phyloP scores from a whole-genome alignment of 2,329 filamentous ascomycete species.

The Sclerotinia nivalis region DNA sequence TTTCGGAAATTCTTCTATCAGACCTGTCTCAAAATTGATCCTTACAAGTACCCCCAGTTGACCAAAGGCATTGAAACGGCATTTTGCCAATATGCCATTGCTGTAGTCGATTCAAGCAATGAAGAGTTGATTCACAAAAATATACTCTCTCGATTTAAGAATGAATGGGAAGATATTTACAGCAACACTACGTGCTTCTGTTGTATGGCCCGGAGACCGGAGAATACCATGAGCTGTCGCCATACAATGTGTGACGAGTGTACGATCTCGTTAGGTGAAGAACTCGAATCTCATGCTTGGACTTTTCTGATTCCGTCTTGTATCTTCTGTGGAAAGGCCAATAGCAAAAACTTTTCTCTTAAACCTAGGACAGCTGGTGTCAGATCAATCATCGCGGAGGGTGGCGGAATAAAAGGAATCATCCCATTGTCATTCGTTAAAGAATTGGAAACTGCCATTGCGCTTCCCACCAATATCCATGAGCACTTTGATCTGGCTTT shows the following conservation, averaged over 20 bases:
- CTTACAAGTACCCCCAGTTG: slow-evolving; percentile 18
- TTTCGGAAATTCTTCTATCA: slow-evolving; percentile 26
- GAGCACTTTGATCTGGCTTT: slow-evolving; percentile 28
- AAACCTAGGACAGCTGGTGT: slow-evolving; percentile 24
- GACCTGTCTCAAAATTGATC: slow-evolving; percentile 16
- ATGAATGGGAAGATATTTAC: slow-evolving; percentile 14
- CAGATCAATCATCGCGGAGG: slow-evolving; percentile 23
- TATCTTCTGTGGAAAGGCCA: neutral
- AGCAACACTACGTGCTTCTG: slow-evolving; percentile 23
- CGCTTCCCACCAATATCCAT: slow-evolving; percentile 20
- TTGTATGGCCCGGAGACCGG: slow-evolving; percentile 19
- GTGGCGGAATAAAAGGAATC: slow-evolving; percentile 23
- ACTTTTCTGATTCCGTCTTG: neutral
- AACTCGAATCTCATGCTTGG: neutral
- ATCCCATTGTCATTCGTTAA: slow-evolving; percentile 21
- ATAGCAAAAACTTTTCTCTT: neutral
- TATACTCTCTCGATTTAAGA: neutral
- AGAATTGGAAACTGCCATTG: slow-evolving; percentile 20
- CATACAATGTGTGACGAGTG: slow-evolving; percentile 15
- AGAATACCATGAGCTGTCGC: slow-evolving; percentile 15
- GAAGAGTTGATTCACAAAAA: neutral
- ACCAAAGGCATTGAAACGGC: slow-evolving; percentile 4
- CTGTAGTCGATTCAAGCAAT: neutral
- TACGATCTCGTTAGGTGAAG: neutral
- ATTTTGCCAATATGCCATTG: slow-evolving; percentile 18